phyloP scores from a whole-genome alignment of 2,329 filamentous ascomycete genomes.

The Beauveria rudraprayagi region DNA sequence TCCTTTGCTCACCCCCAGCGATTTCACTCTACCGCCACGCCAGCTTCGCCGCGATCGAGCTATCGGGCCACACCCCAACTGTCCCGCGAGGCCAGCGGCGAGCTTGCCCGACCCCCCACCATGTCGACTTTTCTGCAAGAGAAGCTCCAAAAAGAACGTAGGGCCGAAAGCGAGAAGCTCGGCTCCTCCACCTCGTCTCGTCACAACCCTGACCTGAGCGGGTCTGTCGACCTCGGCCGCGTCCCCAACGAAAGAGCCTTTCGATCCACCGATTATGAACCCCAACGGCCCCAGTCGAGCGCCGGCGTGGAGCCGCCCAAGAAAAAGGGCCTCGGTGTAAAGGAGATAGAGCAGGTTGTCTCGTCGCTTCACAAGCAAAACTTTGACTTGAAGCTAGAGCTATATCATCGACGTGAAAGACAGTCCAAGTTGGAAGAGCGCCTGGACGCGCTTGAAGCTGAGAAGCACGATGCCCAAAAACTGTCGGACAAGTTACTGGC shows the following conservation, averaged over 20 bases:
- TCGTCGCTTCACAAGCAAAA: conserved; percentile 67
- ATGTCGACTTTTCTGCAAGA: conserved; percentile 48
- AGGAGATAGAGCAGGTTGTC: conserved; percentile 62
- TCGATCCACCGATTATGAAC: conserved; percentile 26
- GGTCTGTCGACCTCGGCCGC: conserved; percentile 30
- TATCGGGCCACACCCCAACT: conserved; percentile 34
- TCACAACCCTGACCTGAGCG: conserved; percentile 29
- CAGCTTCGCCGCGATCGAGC: conserved; percentile 27
- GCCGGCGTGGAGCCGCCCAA: conserved; percentile 31
- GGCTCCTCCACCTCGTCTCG: conserved; percentile 25
- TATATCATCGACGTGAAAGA: conserved; percentile 60
- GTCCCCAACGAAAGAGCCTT: conserved; percentile 32
- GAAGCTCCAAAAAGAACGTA: conserved; percentile 43
- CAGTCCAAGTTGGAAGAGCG: conserved; percentile 52
- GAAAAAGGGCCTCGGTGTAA: conserved; percentile 51
- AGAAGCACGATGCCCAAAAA: conserved; percentile 46
- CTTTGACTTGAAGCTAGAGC: conserved; percentile 66
- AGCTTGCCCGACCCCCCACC: conserved; percentile 31
- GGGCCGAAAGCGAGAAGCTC: conserved; percentile 37
- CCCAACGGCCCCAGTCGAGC: conserved; percentile 36
- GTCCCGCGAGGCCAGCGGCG: conserved; percentile 34
- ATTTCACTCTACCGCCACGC: conserved; percentile 32
- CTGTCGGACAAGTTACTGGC: conserved; percentile 50
- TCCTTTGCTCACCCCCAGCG: conserved; percentile 31
- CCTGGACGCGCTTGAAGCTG: conserved; percentile 45